These are phyloP conservation scores for Alternaria gansuensis DNA, from an alignment of 2,329 filamentous ascomycete genomes.

Conservation along the genomic window DNA sequence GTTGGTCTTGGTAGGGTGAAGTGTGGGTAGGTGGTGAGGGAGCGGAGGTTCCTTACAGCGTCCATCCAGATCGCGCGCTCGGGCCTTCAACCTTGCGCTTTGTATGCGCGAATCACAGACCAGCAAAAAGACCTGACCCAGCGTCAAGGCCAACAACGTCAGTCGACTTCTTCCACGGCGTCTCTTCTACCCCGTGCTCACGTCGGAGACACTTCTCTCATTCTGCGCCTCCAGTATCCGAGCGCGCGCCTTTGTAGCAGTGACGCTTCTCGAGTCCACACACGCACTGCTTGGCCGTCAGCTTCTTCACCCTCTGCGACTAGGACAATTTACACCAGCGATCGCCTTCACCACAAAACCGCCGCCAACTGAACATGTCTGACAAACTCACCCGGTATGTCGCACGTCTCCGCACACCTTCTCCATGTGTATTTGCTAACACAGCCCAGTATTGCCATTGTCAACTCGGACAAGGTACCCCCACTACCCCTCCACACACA, in stretches of 20 bases:
- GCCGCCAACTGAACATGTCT: constrained; percentile 67
- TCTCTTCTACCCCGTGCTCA: constrained; percentile 12
- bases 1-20: constrained; percentile 42
- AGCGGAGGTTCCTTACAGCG: constrained; percentile 34
- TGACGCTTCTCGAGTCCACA: constrained; percentile 18
- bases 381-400: constrained; percentile 93
- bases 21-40: constrained; percentile 41
- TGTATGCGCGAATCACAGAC: constrained; percentile 17
- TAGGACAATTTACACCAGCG: constrained; percentile 7
- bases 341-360: constrained; percentile 22
- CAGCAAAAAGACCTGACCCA: constrained; percentile 27
- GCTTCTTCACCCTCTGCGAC: constrained; percentile 30
- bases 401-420: not conserved
- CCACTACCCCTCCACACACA: constrained; percentile 54
- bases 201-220: constrained; percentile 2
- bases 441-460: constrained; percentile 82
- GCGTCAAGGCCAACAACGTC: constrained; percentile 34
- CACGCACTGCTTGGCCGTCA: constrained; percentile 28
- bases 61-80: constrained; percentile 5
- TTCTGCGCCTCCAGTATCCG: constrained; percentile 7
- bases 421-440: constrained; percentile 25
- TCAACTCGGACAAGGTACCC: constrained; percentile 94
- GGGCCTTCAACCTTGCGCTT: constrained; percentile 8
- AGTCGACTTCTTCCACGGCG: constrained; percentile 18
- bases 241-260: constrained; percentile 8